Evolutionary conservation across 2,329 filamentous ascomycete species (phyloP).

Genomic region (Neonectria sp.): DNA sequence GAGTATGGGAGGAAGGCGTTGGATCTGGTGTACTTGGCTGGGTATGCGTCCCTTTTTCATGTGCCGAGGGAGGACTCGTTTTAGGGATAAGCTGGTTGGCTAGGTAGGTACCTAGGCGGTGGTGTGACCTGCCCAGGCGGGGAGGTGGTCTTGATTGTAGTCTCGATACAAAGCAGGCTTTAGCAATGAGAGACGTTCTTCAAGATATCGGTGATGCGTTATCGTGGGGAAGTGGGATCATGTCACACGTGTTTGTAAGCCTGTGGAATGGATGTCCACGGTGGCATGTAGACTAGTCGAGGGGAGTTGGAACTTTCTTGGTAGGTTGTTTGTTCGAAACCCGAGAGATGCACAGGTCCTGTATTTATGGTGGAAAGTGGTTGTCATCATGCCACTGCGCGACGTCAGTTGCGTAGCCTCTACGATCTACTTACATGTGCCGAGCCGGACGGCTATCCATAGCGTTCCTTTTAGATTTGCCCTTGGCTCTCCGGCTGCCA

Average conservation of each 20-base stretch:
- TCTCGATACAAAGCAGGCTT: conserved; percentile 11
- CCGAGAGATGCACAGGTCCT: background rate
- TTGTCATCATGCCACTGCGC: background rate
- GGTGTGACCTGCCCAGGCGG: conserved; percentile 6
- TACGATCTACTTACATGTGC: background rate
- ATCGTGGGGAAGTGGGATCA: background rate
- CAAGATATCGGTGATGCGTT: background rate
- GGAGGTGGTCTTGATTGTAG: conserved; percentile 10
- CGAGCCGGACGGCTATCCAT: background rate
- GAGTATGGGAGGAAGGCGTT: conserved; percentile 26
- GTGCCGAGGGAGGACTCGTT: conserved; percentile 8
- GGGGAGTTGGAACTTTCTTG: background rate
- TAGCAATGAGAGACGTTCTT: conserved; percentile 1
- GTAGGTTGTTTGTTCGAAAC: background rate
- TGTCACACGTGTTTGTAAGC: background rate
- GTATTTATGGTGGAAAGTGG: background rate
- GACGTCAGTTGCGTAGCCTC: conserved; percentile 1
- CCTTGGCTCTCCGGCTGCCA: background rate
- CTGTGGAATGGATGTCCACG: background rate
- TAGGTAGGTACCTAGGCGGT: background rate
- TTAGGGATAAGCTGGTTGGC: conserved; percentile 1
- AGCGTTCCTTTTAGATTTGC: background rate
- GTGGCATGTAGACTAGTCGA: background rate
- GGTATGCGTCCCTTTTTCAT: conserved; percentile 17
- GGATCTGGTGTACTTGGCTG: conserved; percentile 25